Evolutionary conservation across 176 grass and related monocot species (phyloP), one percentile per base, ranked within the genome.

Genomic region (Carex littledalei): DNA sequence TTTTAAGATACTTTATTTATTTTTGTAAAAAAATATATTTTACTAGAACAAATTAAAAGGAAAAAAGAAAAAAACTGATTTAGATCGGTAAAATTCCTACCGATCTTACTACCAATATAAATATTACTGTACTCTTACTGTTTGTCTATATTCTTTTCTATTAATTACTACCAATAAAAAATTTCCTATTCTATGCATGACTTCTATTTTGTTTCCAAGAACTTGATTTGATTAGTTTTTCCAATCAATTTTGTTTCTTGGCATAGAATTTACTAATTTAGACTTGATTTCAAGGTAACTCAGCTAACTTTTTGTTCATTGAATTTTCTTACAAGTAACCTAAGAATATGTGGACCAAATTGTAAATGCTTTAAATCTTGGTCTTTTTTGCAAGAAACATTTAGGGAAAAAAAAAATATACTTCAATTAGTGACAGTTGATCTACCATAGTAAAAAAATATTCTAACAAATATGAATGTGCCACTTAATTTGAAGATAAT

Each of bases 401-500:
- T 47, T 43, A 15, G 9, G 17, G 16, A 2, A 29, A 12, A 45
- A 59, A 7, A 15, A 59, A 60, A 14, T 21, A 21, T 57, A 41
- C 20, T 63, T 63, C 58, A 60, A 45, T 21, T 22, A 47, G 4
- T 47, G 79, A 81, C 58, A 18, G 26, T 63, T 81, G 57, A 64
- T 81, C 79, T 63, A 63, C 79, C 55, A 45, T 81, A 16, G 32
- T 18, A 45, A 47, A 81, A 81, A 43, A 21, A 81, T 26, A 43
- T 13, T 59, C 32, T 7, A 63, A 13, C 16, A 62, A 32, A 29
- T 78, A 31, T 54, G 49, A 78, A 32, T 56, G 55, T 50, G 24
- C 55, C 50, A 54, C 32, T 54, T 53, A 77, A 77, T 14, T 54
- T 54, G 47, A 54, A 54, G 11, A 77, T 34, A 78, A 6, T 56